Conservation (phyloP, 148 eudicot genomes). For the Rhododendron griersonianum region DNA sequence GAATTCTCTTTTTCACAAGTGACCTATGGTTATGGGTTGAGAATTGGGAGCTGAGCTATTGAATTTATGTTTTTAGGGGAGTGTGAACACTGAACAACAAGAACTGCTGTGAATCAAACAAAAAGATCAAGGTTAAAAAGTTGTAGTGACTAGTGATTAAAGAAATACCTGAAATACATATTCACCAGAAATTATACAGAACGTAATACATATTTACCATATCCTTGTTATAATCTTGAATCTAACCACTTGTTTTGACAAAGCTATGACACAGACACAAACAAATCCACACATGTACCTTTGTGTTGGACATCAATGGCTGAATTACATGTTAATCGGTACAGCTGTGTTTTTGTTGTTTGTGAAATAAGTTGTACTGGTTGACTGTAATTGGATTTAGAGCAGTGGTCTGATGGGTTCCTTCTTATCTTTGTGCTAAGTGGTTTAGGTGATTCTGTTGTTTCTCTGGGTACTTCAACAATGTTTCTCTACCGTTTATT, state of each 20-base stretch:
- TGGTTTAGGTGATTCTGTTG: neutral
- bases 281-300: neutral
- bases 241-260: neutral
- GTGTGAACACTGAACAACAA: neutral
- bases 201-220: neutral
- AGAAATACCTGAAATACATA: neutral
- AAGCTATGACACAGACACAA: neutral
- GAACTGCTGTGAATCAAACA: neutral
- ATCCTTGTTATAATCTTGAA: neutral
- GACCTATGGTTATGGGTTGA: neutral
- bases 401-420: neutral
- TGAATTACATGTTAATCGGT: neutral
- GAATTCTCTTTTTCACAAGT: neutral
- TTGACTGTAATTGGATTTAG: neutral
- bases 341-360: neutral
- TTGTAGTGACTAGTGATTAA: neutral
- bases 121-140: neutral
- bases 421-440: neutral
- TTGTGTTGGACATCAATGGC: neutral
- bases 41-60: neutral
- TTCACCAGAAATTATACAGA: neutral
- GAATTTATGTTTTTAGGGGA: neutral
- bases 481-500: neutral
- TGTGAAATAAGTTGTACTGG: neutral
- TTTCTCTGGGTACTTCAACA: neutral